Evolutionary conservation across 2,329 filamentous ascomycete genomes (phyloP), one percentile per base, ranked within the genome.

Genomic region (Cladophialophora exuberans): DNA sequence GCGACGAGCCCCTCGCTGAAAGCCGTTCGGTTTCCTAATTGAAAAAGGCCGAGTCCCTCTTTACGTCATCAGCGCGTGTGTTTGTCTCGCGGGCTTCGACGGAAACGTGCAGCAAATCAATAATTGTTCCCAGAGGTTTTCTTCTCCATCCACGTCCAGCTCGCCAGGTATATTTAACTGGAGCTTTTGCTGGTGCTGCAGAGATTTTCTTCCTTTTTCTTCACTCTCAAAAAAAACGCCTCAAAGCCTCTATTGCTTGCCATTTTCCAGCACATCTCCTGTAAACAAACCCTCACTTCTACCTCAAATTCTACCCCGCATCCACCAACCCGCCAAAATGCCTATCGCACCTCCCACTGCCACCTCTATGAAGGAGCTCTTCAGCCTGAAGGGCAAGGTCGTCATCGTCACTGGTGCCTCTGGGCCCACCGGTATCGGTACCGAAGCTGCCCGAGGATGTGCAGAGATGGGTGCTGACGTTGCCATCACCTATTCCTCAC

Each of bases 401-500:
- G 72, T 77, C 20, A 69, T 80, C 3, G 68, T 81, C 13, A 79
- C 78, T 22, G 76, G 76, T 48, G 79, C 76, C 9, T 73, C 73
- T 15, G 84, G 84, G 7, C 54, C 62, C 15, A 62, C 61, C 20
- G 84, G 84, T 52, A 87, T 87, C 76, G 84, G 84, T 57, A 85
- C 84, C 56, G 83, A 86, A 70, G 84, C 83, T 57, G 84, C 84
- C 45, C 83, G 83, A 46, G 83, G 82, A 62, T 83, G 80, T 67
- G 83, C 83, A 58, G 83, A 86, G 70, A 82, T 83, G 73, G 83
- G 83, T 50, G 83, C 83, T 65, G 77, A 85, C 69, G 69, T 86
- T 30, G 83, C 83, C 68, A 80, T 86, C 71, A 92, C 88, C 63
- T 86, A 87, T 73, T 71, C 83, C 59, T 84, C 82, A 11, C 81